A percentile compares a stretch with the other conserved stretches of the same genome.
phyloP scores from a whole-genome alignment of 176 grass and related monocot genomes.

The Pontederia paniculata region DNA sequence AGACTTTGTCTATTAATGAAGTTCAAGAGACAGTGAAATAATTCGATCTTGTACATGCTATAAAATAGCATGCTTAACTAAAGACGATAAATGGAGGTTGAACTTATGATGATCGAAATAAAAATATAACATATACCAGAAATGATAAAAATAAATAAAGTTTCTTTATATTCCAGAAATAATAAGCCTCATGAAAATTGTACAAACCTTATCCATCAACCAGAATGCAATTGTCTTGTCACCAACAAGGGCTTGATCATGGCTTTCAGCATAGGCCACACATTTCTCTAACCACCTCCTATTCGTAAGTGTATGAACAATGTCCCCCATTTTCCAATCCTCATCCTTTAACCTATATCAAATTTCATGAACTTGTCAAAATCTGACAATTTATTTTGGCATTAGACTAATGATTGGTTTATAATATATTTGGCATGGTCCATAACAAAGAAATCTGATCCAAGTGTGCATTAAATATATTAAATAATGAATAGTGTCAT shows the following conservation, averaged over 20 bases:
- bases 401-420: background rate
- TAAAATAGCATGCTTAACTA: too few relatives aligned
- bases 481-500: too few relatives aligned
- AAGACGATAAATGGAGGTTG: too few relatives aligned
- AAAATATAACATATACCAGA: too few relatives aligned
- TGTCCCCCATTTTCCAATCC: constrained; percentile 82
- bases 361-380: background rate
- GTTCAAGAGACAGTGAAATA: too few relatives aligned
- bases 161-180: background rate
- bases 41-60: too few relatives aligned
- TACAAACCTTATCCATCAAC: constrained; percentile 40
- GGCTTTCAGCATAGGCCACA: constrained; percentile 90
- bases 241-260: constrained; percentile 96
- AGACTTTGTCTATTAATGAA: too few relatives aligned
- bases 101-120: too few relatives aligned
- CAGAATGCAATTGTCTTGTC: constrained; percentile 99
- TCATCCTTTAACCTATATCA: constrained; percentile 60
- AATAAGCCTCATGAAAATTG: background rate
- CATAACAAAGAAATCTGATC: background rate
- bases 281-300: constrained; percentile 94
- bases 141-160: background rate
- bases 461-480: background rate
- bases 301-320: constrained; percentile 88
- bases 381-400: too few relatives aligned
- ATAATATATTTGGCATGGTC: background rate